These are phyloP conservation scores for Zizania latifolia DNA, from an alignment of 176 grass and related monocot genomes.

Conservation along the genomic window DNA sequence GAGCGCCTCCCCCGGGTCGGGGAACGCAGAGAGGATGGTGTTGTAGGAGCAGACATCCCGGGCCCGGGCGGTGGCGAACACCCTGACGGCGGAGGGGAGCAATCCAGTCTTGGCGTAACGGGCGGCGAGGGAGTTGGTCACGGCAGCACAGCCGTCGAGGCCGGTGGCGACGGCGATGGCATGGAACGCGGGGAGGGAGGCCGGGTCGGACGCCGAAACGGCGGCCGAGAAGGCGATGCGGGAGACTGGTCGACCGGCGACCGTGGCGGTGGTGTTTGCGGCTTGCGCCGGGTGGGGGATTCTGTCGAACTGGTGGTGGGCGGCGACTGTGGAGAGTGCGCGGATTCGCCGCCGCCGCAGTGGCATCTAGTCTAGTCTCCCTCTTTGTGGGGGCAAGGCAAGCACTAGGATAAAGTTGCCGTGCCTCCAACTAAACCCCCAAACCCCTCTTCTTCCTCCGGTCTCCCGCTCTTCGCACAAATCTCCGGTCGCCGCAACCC, in stretches of 20 bases:
- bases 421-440: too few species aligned
- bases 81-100: slow-evolving; percentile 23
- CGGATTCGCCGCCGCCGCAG: slow-evolving; percentile 22
- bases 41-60: slow-evolving; percentile 72
- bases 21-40: slow-evolving; percentile 57
- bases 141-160: slow-evolving; percentile 38
- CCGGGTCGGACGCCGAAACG: slow-evolving; percentile 3
- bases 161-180: slow-evolving; percentile 43
- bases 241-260: neutral
- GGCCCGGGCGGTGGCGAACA: slow-evolving; percentile 36
- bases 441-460: neutral
- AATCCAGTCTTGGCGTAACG: slow-evolving; percentile 53
- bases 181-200: slow-evolving; percentile 48
- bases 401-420: too few species aligned
- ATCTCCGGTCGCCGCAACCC: neutral
- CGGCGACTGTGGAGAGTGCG: slow-evolving; percentile 24
- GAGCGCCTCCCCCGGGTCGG: slow-evolving; percentile 39
- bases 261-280: neutral
- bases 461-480: neutral
- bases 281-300: neutral
- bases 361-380: neutral
- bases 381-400: too few species aligned
- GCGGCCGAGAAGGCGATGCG: slow-evolving; percentile 45
- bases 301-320: slow-evolving; percentile 40
- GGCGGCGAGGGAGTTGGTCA: slow-evolving; percentile 72